Percentiles rank a stretch among this genome's conserved stretches.
Evolutionary conservation across 495 filamentous ascomycete species (phyloP).

Genomic region (Barbatosphaeria neglecta): DNA sequence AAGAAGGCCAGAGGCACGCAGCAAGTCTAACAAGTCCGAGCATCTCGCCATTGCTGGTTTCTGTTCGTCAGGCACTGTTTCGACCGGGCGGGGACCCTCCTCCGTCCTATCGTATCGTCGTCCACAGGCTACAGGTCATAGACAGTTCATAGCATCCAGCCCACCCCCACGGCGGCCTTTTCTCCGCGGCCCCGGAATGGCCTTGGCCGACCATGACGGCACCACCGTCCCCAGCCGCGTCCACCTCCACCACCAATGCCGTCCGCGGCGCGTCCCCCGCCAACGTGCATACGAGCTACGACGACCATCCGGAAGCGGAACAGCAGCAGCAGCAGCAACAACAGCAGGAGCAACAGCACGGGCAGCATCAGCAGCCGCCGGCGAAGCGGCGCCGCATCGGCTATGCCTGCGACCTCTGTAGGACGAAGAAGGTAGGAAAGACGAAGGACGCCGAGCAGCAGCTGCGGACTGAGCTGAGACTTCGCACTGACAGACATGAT

Average conservation of each 20-base stretch:
- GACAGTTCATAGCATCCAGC: too few relatives aligned
- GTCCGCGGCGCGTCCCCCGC: neutral
- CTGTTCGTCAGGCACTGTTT: neutral
- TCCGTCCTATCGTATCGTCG: too few relatives aligned
- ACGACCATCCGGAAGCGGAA: neutral
- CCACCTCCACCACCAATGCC: neutral
- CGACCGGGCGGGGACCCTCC: too few relatives aligned
- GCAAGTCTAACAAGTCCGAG: too few relatives aligned
- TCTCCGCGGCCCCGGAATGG: neutral
- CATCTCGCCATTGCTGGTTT: too few relatives aligned
- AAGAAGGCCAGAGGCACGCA: too few relatives aligned
- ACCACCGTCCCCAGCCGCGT: neutral
- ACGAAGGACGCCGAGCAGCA: too few relatives aligned
- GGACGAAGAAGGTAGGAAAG: constrained; percentile 1
- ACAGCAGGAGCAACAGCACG: neutral
- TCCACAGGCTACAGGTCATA: too few relatives aligned
- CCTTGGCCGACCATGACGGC: neutral
- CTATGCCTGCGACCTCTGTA: constrained; percentile 3
- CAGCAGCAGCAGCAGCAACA: constrained; percentile 1
- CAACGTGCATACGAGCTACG: neutral
- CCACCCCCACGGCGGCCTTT: too few relatives aligned
- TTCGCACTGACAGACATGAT: neutral
- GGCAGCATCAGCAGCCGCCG: constrained; percentile 1
- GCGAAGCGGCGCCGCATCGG: constrained; percentile 3
- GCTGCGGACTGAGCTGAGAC: too few relatives aligned